Conservation (phyloP, 805 yeast genomes). For the Starmerella riodocensis region DNA sequence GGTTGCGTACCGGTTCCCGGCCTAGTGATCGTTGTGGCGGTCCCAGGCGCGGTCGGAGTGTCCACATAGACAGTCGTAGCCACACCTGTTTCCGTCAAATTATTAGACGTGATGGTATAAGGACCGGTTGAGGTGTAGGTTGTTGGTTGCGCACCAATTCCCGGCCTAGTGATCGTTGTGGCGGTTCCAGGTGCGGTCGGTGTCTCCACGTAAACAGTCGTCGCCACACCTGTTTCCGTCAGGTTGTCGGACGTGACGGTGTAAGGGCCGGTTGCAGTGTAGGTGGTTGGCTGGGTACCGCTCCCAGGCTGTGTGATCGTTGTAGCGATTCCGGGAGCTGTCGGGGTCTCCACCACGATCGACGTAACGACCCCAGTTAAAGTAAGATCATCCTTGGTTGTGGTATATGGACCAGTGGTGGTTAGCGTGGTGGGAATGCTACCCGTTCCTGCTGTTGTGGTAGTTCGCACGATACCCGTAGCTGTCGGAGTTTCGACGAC, state of each 20-base stretch:
- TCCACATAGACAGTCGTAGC: neutral
- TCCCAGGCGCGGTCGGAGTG: slow-evolving; percentile 3
- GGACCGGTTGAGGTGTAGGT: slow-evolving; percentile 3
- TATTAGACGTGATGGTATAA: neutral
- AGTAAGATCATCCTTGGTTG: neutral
- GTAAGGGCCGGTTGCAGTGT: slow-evolving; percentile 2
- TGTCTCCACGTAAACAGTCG: slow-evolving; percentile 3
- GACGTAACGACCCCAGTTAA: slow-evolving; percentile 1
- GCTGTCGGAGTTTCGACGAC: slow-evolving; percentile 4
- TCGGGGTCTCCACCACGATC: slow-evolving; percentile 3
- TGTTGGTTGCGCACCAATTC: neutral
- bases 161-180: slow-evolving; percentile 1
- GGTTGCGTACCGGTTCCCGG: neutral
- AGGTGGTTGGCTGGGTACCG: neutral
- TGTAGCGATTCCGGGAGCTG: slow-evolving; percentile 1
- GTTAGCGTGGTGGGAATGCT: neutral
- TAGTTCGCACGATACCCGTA: neutral
- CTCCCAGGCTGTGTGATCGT: neutral
- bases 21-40: neutral
- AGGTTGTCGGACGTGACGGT: neutral
- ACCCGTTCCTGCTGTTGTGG: slow-evolving; percentile 3
- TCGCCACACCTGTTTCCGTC: neutral
- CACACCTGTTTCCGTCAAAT: slow-evolving; percentile 2
- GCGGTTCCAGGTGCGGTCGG: slow-evolving; percentile 4
- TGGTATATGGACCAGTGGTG: slow-evolving; percentile 3